Conservation (phyloP, 305 asterid species). For the Withania somnifera region DNA sequence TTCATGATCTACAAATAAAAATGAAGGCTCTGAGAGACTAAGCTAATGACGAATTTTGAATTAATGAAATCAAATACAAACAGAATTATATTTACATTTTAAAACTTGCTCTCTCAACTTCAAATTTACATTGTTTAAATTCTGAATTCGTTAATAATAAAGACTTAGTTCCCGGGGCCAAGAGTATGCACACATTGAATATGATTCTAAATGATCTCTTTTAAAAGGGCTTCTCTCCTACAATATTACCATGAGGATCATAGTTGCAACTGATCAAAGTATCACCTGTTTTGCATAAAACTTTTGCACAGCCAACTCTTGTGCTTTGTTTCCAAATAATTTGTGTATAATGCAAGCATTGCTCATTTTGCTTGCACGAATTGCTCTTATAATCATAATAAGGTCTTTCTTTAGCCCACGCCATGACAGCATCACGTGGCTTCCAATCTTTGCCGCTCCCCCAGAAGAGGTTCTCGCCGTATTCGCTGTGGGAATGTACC, state of each 20-base stretch:
- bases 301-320: constrained; percentile 11
- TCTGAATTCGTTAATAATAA: too few relatives aligned
- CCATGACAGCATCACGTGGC: neutral
- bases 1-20: too few relatives aligned
- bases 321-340: constrained; percentile 9
- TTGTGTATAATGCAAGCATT: constrained; percentile 14
- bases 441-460: constrained; percentile 12
- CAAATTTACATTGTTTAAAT: too few relatives aligned
- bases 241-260: constrained; percentile 17
- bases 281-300: constrained; percentile 7
- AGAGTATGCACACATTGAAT: too few relatives aligned
- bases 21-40: too few relatives aligned
- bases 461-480: constrained; percentile 14
- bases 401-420: neutral
- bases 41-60: too few relatives aligned
- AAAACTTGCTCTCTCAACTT: too few relatives aligned
- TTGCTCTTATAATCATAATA: constrained; percentile 7
- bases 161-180: too few relatives aligned
- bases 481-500: constrained; percentile 7
- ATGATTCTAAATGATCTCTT: too few relatives aligned
- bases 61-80: too few relatives aligned
- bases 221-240: too few relatives aligned
- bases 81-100: too few relatives aligned
- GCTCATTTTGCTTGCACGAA: constrained; percentile 3
- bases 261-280: constrained; percentile 10